phyloP scores from a whole-genome alignment of 2,329 filamentous ascomycete species.

The Phialocephala subalpina region DNA sequence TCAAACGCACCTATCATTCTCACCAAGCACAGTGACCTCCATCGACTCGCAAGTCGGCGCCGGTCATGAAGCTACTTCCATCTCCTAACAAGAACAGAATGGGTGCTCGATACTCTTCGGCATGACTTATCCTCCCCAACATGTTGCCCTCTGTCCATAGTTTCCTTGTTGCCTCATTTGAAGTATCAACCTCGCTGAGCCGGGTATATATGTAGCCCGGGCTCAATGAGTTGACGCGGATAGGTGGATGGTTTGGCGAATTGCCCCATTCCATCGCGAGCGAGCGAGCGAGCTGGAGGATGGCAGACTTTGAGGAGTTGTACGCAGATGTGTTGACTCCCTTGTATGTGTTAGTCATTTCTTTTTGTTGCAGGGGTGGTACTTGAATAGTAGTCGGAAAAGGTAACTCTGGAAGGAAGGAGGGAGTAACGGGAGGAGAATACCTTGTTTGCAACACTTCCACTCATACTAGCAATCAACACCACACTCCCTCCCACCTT shows the following conservation, averaged over 20 bases:
- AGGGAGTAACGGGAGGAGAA: slow-evolving; percentile 40
- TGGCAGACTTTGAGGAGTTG: slow-evolving; percentile 69
- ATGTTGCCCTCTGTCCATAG: slow-evolving; percentile 65
- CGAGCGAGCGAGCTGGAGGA: slow-evolving; percentile 66
- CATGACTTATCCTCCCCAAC: slow-evolving; percentile 62
- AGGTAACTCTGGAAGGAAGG: neutral
- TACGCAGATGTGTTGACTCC: slow-evolving; percentile 45
- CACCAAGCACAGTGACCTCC: slow-evolving; percentile 60
- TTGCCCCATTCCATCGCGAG: slow-evolving; percentile 73
- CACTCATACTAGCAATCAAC: slow-evolving; percentile 72
- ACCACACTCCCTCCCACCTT: slow-evolving; percentile 58
- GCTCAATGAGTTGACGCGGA: slow-evolving; percentile 70
- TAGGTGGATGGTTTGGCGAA: slow-evolving; percentile 53
- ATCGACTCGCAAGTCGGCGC: slow-evolving; percentile 54
- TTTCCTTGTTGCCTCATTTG: slow-evolving; percentile 64
- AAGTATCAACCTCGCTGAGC: slow-evolving; percentile 72
- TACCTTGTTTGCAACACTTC: slow-evolving; percentile 70
- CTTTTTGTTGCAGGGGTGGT: neutral
- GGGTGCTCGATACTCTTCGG: slow-evolving; percentile 65
- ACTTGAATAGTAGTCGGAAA: too few species aligned
- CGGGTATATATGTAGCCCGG: slow-evolving; percentile 74
- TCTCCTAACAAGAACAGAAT: slow-evolving; percentile 54
- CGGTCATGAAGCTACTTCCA: slow-evolving; percentile 53
- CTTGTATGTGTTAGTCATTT: slow-evolving; percentile 6
- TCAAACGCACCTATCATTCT: slow-evolving; percentile 8